These are phyloP conservation scores for Helotiales sp. DNA, from an alignment of 2,329 filamentous ascomycete species.

Conservation along the genomic window DNA sequence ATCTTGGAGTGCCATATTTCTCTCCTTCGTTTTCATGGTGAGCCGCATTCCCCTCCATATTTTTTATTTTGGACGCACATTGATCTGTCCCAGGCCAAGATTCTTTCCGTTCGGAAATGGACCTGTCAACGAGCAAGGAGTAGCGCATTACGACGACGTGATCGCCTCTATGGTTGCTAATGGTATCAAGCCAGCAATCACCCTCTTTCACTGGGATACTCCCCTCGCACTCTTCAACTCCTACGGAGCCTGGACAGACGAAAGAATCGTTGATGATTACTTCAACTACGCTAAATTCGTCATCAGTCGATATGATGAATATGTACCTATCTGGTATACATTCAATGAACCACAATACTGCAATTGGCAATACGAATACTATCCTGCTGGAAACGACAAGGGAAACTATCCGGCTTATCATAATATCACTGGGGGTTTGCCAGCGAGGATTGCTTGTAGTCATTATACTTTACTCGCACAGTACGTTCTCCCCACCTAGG, in stretches of 20 bases:
- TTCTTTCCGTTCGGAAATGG: conserved; percentile 53
- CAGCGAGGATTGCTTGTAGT: conserved; percentile 44
- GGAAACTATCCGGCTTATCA: conserved; percentile 46
- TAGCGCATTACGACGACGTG: conserved; percentile 55
- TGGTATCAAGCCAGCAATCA: conserved; percentile 49
- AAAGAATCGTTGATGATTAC: conserved; percentile 50
- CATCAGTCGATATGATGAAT: conserved; percentile 51
- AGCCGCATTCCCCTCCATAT: conserved; percentile 10
- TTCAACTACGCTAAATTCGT: conserved; percentile 54
- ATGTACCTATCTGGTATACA: conserved; percentile 54
- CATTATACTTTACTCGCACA: conserved; percentile 50
- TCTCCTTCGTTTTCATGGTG: conserved; percentile 39
- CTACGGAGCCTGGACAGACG: conserved; percentile 46
- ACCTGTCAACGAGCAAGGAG: conserved; percentile 50
- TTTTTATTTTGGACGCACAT: too few relatives aligned
- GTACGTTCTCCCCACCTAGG: too few relatives aligned
- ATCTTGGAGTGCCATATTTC: conserved; percentile 52
- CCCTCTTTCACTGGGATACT: conserved; percentile 45
- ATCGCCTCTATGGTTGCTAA: conserved; percentile 50
- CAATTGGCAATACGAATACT: conserved; percentile 47
- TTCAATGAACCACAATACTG: conserved; percentile 55
- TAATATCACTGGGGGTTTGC: conserved; percentile 39
- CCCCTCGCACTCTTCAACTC: conserved; percentile 40
- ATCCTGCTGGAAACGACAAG: conserved; percentile 40
- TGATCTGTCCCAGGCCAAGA: conserved; percentile 47